Evolutionary conservation across 2,329 filamentous ascomycete species (phyloP), one percentile per base, ranked within the genome.

Genomic region (Pseudocercospora macadamiae): DNA sequence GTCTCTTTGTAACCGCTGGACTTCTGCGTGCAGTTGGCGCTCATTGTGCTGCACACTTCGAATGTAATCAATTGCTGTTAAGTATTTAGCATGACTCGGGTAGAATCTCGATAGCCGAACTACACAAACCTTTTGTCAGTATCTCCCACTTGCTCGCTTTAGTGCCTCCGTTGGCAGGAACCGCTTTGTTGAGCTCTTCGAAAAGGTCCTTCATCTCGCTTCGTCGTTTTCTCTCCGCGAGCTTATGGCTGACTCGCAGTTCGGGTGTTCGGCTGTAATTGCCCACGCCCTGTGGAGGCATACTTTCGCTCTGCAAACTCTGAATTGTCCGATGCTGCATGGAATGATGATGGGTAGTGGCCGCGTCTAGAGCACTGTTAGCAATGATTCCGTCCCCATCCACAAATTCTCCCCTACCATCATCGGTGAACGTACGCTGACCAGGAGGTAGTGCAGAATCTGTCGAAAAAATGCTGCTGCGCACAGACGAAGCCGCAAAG

Each of bases 61-160:
- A 63, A 81, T 81, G 62, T 82, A 78, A 32, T 82, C 80, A 60
- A 82, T 82, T 5, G 79, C 79, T 82, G 53, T 51, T 4, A 2
- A 18, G 4, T 2, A 21, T 54, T 65, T 32, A 66, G 63, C 19
- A 52, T n/a, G 2, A 19, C 19, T n/a, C n/a, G n/a, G n/a, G n/a
- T n/a, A n/a, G n/a, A n/a, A n/a, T n/a, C n/a, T n/a, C n/a, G n/a
- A n/a, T n/a, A n/a, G n/a, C n/a, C n/a, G n/a, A n/a, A n/a, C n/a
- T n/a, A n/a, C 26, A 49, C 82, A 62, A 77, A 93, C 90, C 89
- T 80, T 93, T 93, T 2, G 89, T 92, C 14, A 96, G 73, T 49
- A 93, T 92, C 68, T 96, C 90, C 90, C 90, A 96, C 68, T 96
- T 96, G 66, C 89, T 93, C 0, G 90, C 90, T 73, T 95, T 96